A percentile compares a stretch with the other conserved stretches of the same genome.
phyloP scores from a whole-genome alignment of 2,329 filamentous ascomycete species.

The Ophioceras dolichostomum region DNA sequence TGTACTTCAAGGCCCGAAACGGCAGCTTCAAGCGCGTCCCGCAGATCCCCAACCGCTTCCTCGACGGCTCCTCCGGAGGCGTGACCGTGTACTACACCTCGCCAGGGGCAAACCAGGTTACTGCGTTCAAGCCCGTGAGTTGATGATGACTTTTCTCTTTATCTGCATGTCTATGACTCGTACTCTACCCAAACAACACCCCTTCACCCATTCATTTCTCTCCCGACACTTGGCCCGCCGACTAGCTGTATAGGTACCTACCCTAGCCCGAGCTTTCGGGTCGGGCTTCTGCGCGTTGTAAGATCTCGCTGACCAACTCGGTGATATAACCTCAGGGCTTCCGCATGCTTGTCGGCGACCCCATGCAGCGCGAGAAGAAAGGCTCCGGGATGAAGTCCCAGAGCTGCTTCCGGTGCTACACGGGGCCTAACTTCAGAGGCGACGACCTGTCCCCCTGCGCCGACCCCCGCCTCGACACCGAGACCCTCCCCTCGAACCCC shows the following conservation, averaged over 20 bases:
- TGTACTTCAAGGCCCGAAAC: slow-evolving; percentile 10
- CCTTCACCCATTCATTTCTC: too few relatives aligned
- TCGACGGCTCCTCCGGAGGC: slow-evolving; percentile 12
- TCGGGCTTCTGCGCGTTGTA: too few relatives aligned
- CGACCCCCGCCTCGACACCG: neutral
- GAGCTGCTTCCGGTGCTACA: slow-evolving; percentile 22
- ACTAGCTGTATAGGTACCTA: too few relatives aligned
- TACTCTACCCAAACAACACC: too few relatives aligned
- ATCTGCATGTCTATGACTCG: too few relatives aligned
- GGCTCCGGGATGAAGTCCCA: slow-evolving; percentile 8
- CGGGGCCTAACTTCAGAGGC: slow-evolving; percentile 16
- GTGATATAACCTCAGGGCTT: too few relatives aligned
- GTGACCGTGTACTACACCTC: slow-evolving; percentile 26
- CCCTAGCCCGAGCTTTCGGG: too few relatives aligned
- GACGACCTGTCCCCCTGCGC: slow-evolving; percentile 5
- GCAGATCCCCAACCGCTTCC: slow-evolving; percentile 13
- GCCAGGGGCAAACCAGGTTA: slow-evolving; percentile 16
- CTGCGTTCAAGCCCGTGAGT: slow-evolving; percentile 23
- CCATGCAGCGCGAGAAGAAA: neutral
- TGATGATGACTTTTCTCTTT: too few relatives aligned
- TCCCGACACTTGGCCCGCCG: too few relatives aligned
- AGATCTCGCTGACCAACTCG: too few relatives aligned
- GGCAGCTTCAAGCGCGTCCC: slow-evolving; percentile 20
- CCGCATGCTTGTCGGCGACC: slow-evolving; percentile 27
- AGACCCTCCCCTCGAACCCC: neutral